Conservation (phyloP, 331 rosid species). For the Spiraea crenata region DNA sequence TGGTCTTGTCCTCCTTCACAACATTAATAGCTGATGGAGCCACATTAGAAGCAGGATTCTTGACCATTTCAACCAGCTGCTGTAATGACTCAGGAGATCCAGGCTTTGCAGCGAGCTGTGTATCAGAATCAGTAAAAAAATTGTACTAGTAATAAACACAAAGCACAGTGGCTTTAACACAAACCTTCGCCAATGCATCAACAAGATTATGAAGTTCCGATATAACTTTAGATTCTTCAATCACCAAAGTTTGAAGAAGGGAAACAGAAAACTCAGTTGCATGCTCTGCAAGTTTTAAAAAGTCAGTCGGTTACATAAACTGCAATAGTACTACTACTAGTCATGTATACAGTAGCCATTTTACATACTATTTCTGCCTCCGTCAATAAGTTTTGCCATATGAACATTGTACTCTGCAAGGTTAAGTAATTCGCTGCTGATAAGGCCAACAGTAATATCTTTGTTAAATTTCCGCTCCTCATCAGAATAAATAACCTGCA, state of each 20-base stretch:
- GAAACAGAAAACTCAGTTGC: constrained; percentile 86
- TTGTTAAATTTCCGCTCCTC: constrained; percentile 92
- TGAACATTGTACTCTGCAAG: constrained; percentile 98
- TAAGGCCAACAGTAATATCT: constrained; percentile 85
- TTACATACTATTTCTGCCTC: constrained; percentile 93
- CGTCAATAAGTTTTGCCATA: constrained; percentile 94
- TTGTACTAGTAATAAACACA: neutral
- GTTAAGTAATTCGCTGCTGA: constrained; percentile 79
- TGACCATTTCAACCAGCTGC: constrained; percentile 79
- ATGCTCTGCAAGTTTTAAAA: constrained; percentile 61
- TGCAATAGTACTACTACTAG: constrained; percentile 11
- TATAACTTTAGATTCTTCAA: constrained; percentile 77
- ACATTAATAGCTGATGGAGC: constrained; percentile 46
- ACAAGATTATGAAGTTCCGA: constrained; percentile 97
- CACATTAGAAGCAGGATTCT: constrained; percentile 61
- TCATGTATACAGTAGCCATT: constrained; percentile 1
- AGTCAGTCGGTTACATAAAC: constrained; percentile 25
- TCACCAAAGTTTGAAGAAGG: constrained; percentile 70
- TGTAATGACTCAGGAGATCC: constrained; percentile 87
- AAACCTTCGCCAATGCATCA: constrained; percentile 88
- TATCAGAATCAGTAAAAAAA: constrained; percentile 25
- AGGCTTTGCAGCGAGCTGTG: constrained; percentile 84
- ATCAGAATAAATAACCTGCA: constrained; percentile 93
- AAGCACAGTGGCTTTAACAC: neutral
- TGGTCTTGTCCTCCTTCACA: constrained; percentile 83